Conservation (phyloP, 805 yeast genomes). For the Wickerhamomyces bisporus region DNA sequence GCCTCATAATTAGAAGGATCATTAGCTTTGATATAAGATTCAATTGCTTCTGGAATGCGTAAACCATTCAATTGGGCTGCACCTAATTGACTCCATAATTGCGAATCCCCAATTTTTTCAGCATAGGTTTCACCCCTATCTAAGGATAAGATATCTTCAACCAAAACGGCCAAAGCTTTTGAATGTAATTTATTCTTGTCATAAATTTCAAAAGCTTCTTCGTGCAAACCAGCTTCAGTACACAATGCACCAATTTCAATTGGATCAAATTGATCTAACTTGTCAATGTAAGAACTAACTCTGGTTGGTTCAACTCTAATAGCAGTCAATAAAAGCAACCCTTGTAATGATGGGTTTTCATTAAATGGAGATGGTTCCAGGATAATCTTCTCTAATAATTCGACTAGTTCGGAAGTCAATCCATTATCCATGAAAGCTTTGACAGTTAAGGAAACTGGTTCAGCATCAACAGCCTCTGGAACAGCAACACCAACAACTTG, state of each 20-base stretch:
- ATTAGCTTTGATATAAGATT: slow-evolving; percentile 85
- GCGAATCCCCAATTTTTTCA: slow-evolving; percentile 80
- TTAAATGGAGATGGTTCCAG: slow-evolving; percentile 96
- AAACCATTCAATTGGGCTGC: slow-evolving; percentile 92
- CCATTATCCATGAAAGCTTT: slow-evolving; percentile 96
- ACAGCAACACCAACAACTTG: slow-evolving; percentile 95
- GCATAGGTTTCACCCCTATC: slow-evolving; percentile 94
- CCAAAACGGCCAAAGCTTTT: slow-evolving; percentile 85
- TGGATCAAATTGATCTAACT: slow-evolving; percentile 86
- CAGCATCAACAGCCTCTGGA: slow-evolving; percentile 89
- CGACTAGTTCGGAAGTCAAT: slow-evolving; percentile 87
- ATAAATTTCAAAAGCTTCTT: slow-evolving; percentile 92
- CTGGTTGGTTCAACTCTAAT: slow-evolving; percentile 89
- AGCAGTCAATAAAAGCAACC: slow-evolving; percentile 87
- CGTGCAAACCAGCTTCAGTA: slow-evolving; percentile 80
- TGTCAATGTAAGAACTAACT: slow-evolving; percentile 79
- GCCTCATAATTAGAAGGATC: slow-evolving; percentile 87
- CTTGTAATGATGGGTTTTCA: slow-evolving; percentile 93
- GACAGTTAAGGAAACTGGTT: slow-evolving; percentile 88
- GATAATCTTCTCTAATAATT: slow-evolving; percentile 90
- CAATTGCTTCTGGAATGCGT: slow-evolving; percentile 86
- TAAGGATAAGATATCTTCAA: slow-evolving; percentile 87
- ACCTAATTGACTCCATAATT: slow-evolving; percentile 93
- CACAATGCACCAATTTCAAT: slow-evolving; percentile 91
- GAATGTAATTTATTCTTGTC: slow-evolving; percentile 72